Conservation (phyloP, 208 protist species). For the Trypanosoma theileri region DNA sequence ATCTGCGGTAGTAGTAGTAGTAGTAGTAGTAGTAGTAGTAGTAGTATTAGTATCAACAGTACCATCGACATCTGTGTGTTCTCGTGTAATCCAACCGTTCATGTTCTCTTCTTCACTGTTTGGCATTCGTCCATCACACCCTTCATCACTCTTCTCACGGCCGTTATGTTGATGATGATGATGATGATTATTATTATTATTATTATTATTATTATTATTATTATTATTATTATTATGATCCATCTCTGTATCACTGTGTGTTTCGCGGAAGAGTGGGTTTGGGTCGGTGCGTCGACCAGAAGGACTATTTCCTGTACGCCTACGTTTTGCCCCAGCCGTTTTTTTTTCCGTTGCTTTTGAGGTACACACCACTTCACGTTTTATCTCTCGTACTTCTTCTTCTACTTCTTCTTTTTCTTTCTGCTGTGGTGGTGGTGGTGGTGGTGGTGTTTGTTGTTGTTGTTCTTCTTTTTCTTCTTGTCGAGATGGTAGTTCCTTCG, state of each 20-base stretch:
- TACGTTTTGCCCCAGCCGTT: constrained; percentile 15
- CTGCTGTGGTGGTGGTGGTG: background rate
- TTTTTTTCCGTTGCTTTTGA: no score
- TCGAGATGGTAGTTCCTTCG: no score
- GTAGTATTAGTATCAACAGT: no score
- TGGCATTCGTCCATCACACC: constrained; percentile 1
- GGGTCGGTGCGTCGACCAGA: constrained; percentile 49
- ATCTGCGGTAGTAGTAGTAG: background rate
- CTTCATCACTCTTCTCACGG: no score
- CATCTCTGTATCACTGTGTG: constrained; percentile 9
- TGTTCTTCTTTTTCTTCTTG: no score
- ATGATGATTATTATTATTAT: background rate
- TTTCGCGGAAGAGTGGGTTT: constrained; percentile 54
- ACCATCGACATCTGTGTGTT: background rate
- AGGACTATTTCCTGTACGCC: constrained; percentile 1
- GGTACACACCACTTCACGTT: background rate
- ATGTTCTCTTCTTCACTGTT: constrained; percentile 18
- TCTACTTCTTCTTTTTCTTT: background rate
- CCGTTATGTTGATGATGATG: no score
- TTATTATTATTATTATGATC: background rate
- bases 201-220: background rate
- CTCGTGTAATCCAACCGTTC: constrained; percentile 46
- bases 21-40: background rate
- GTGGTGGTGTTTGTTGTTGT: background rate
- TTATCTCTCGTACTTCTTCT: background rate